Evolutionary conservation across 2,329 filamentous ascomycete species (phyloP).

Genomic region (Thielaviopsis punctulata): DNA sequence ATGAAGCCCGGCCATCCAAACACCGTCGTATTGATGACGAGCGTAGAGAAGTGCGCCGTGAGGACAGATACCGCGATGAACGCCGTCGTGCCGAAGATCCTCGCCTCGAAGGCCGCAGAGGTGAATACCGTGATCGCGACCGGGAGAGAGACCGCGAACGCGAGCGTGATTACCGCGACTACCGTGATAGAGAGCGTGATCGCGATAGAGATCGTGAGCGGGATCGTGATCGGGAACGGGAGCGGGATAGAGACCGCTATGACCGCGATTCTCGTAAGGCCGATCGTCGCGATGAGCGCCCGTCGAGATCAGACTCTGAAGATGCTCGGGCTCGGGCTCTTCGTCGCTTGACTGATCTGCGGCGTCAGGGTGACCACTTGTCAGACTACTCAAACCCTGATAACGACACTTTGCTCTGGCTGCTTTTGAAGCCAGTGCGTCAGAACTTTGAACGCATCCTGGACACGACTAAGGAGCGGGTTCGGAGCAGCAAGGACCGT

Average conservation of each 20-base stretch:
- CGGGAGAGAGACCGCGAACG: slow-evolving; percentile 13
- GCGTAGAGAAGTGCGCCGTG: slow-evolving; percentile 18
- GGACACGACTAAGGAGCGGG: slow-evolving; percentile 43
- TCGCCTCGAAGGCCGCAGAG: slow-evolving; percentile 18
- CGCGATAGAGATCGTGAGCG: slow-evolving; percentile 14
- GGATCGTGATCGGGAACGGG: slow-evolving; percentile 22
- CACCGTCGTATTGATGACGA: slow-evolving; percentile 25
- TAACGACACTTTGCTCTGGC: slow-evolving; percentile 31
- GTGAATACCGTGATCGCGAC: slow-evolving; percentile 19
- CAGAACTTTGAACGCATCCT: slow-evolving; percentile 42
- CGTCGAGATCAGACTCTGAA: slow-evolving; percentile 19
- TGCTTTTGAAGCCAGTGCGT: slow-evolving; percentile 38
- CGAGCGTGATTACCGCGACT: slow-evolving; percentile 15
- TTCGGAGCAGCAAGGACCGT: slow-evolving; percentile 44
- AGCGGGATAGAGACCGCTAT: slow-evolving; percentile 23
- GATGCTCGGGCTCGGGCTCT: slow-evolving; percentile 26
- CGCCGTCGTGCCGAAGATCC: slow-evolving; percentile 16
- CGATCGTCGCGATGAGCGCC: slow-evolving; percentile 61
- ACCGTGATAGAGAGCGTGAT: slow-evolving; percentile 14
- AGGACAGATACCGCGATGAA: slow-evolving; percentile 10
- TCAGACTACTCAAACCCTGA: slow-evolving; percentile 29
- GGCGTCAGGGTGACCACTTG: slow-evolving; percentile 28
- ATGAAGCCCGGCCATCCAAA: slow-evolving; percentile 23
- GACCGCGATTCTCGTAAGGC: slow-evolving; percentile 35
- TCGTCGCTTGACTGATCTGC: slow-evolving; percentile 26